Base-by-base conservation (phyloP, 495 filamentous ascomycete genomes). In the Aspergillus nanangensis region DNA sequence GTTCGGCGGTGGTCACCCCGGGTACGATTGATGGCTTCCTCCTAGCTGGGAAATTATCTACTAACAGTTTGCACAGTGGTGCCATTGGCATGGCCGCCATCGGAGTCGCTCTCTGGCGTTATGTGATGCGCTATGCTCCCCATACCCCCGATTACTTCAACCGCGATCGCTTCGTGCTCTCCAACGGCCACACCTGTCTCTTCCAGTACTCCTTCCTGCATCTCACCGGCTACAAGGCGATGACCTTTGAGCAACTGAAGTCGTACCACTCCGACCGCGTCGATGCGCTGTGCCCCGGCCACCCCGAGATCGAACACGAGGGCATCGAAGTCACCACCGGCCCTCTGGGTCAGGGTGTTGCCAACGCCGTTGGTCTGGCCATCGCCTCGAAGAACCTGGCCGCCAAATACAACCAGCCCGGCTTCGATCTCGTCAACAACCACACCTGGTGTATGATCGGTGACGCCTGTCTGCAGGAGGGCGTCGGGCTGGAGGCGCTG, bases 301-400 rank as follows among this genome's bases (percentile, higher is more conserved):
- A 84, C 47, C 80, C 80, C 0, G 80, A 84, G 51, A 80, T 81
- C 34, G 80, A 83, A 46, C 66, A 75, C 33, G 69, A 74, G 11
- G 80, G 78, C 5, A 73, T 84, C 41, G 80, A 83, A 56, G 77
- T 84, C 1, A 84, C 80, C 1, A 83, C 79, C 0, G 79, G 79
- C 1, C 79, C 79, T 0, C 64, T 83, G 18, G 79, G 79, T 3
- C 79, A 81, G 55, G 79, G 79, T 29, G 60, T 82, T 21, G 72
- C 78, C 3, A 83, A 83, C 52, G 76, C 79, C 0, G 79, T 81
- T 10, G 79, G 79, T 21, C 42, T 82, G 29, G 79, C 79, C 2
- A 78, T 81, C 64, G 78, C 79, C 0, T 65, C 74, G 1, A 80
- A 78, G 62, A 68, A 82, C 56, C 59, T 83, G 9, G 73, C 60